A percentile compares a stretch with the other conserved stretches of the same genome.
Evolutionary conservation across 2,329 filamentous ascomycete genomes (phyloP).

Genomic region (Claviceps arundinis): DNA sequence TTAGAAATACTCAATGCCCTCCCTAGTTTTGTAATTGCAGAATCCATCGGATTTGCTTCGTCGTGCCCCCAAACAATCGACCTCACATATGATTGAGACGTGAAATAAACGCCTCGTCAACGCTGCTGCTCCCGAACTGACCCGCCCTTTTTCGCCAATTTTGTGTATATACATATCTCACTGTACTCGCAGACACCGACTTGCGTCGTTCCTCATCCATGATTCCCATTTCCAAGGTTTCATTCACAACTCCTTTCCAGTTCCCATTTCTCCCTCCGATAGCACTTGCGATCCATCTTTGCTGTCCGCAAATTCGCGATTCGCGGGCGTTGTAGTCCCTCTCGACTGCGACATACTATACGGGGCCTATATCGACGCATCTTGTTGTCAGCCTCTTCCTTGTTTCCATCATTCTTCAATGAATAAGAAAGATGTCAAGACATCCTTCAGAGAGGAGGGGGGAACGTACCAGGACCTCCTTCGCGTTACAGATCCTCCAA

Average conservation of each 20-base stretch:
- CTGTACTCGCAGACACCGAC: no score
- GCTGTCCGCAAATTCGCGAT: constrained; percentile 23
- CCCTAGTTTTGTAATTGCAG: no score
- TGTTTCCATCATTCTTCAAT: not conserved
- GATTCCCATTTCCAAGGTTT: no score
- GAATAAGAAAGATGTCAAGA: not conserved
- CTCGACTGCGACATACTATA: constrained; percentile 58
- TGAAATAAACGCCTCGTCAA: no score
- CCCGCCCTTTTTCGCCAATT: no score
- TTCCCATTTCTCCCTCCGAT: not conserved
- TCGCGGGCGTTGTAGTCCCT: constrained; percentile 46
- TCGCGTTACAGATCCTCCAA: constrained; percentile 91
- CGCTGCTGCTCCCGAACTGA: no score
- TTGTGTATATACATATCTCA: no score
- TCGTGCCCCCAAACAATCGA: no score
- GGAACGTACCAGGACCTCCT: constrained; percentile 72
- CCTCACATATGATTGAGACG: no score
- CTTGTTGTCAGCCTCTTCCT: not conserved
- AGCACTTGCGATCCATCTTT: constrained; percentile 7
- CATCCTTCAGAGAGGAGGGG: not conserved
- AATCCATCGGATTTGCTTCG: no score
- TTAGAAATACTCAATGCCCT: no score
- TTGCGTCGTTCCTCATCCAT: no score
- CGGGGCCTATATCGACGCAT: constrained; percentile 38
- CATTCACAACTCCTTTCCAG: not conserved